Conservation (phyloP, 2,329 filamentous ascomycete genomes). For the Ceratocystis cubensis region DNA sequence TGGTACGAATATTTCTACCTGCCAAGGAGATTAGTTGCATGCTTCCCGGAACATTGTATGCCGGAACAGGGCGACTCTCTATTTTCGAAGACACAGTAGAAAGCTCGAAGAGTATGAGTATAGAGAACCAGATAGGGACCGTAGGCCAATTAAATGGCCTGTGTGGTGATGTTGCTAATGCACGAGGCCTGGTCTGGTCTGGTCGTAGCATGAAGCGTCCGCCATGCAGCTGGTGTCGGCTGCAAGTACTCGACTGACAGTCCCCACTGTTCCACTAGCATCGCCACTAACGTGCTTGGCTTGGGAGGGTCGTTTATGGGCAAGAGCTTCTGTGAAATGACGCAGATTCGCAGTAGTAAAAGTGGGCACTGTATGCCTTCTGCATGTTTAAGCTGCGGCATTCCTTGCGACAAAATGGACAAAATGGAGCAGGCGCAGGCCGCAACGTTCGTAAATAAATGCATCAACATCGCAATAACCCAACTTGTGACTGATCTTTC, state of each 20-base stretch:
- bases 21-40: slow-evolving; percentile 33
- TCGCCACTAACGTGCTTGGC: not conserved
- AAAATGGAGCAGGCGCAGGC: not conserved
- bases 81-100: slow-evolving; percentile 12
- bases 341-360: slow-evolving; percentile 6
- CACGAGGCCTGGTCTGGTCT: not conserved
- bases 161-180: not conserved
- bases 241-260: not conserved
- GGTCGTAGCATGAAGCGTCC: not conserved
- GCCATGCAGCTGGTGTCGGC: not conserved
- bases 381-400: slow-evolving; percentile 2
- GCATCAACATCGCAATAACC: not conserved
- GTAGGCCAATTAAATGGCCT: not conserved
- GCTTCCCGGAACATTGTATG: slow-evolving; percentile 27
- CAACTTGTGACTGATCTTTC: not conserved
- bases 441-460: not conserved
- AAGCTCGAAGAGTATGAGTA: not conserved
- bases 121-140: slow-evolving; percentile 9
- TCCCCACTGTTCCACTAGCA: not conserved
- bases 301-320: slow-evolving; percentile 16
- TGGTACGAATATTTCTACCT: slow-evolving; percentile 35
- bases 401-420: not conserved
- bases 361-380: not conserved
- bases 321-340: slow-evolving; percentile 11
- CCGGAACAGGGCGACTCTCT: slow-evolving; percentile 24